Evolutionary conservation across 2,329 filamentous ascomycete genomes (phyloP).

Genomic region (Trichophaea hybrida): DNA sequence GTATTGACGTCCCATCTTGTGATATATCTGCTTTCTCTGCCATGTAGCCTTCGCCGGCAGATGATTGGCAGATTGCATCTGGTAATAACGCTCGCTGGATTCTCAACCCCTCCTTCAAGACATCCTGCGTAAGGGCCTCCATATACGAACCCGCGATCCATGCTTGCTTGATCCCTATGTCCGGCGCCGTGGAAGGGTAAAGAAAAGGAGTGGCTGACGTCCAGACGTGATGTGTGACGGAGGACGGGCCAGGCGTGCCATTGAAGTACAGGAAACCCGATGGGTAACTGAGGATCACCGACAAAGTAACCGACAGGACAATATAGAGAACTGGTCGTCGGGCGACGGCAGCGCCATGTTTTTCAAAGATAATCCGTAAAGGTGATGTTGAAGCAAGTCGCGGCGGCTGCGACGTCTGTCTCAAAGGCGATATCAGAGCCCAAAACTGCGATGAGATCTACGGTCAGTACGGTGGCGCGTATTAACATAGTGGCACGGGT

Average conservation of each 20-base stretch:
- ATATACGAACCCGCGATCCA: conserved; percentile 75
- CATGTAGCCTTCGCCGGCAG: not conserved
- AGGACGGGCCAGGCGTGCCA: conserved; percentile 20
- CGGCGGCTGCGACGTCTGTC: conserved; percentile 24
- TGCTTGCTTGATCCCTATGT: conserved; percentile 68
- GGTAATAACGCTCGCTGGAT: conserved; percentile 53
- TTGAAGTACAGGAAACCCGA: conserved; percentile 61
- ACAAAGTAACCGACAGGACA: conserved; percentile 56
- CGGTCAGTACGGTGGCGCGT: not conserved
- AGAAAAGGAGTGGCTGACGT: conserved; percentile 55
- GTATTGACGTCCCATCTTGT: conserved; percentile 1
- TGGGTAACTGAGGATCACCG: conserved; percentile 56
- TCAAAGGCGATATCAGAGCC: conserved; percentile 25
- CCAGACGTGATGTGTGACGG: conserved; percentile 63
- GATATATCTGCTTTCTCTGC: not conserved
- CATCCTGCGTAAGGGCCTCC: conserved; percentile 51
- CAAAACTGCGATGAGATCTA: conserved; percentile 18
- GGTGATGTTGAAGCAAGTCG: conserved; percentile 19
- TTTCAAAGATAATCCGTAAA: conserved; percentile 21
- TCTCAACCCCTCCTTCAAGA: conserved; percentile 51
- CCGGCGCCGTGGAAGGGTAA: conserved; percentile 39
- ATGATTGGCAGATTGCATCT: not conserved
- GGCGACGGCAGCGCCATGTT: conserved; percentile 45
- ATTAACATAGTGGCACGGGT: not conserved
- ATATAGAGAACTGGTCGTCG: conserved; percentile 62